Percentiles rank a stretch among this genome's conserved stretches.
These are phyloP conservation scores for Aspergillus persii DNA, from an alignment of 2,329 filamentous ascomycete genomes.

Conservation along the genomic window DNA sequence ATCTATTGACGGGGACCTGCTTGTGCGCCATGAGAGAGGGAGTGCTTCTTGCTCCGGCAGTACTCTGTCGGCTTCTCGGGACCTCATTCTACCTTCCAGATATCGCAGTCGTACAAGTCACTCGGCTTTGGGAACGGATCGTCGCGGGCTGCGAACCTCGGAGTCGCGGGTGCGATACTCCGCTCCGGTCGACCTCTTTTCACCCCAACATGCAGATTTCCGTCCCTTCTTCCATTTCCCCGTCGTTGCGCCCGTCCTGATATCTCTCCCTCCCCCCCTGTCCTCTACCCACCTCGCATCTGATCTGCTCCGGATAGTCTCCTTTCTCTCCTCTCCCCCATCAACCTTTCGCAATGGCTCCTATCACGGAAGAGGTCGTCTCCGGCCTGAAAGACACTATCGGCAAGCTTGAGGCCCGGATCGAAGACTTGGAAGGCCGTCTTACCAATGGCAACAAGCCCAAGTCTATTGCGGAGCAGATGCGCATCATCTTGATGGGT, in stretches of 20 bases:
- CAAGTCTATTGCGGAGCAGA: slow-evolving; percentile 58
- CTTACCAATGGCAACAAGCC: slow-evolving; percentile 52
- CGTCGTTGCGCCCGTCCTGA: slow-evolving; percentile 13
- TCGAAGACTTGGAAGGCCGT: slow-evolving; percentile 78
- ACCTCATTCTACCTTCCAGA: background rate
- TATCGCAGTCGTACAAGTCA: too few relatives aligned
- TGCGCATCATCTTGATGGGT: slow-evolving; percentile 97
- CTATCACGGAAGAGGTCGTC: slow-evolving; percentile 75
- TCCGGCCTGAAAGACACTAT: slow-evolving; percentile 83
- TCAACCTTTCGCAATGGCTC: slow-evolving; percentile 67
- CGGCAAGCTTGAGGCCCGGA: slow-evolving; percentile 77
- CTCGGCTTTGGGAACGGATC: background rate
- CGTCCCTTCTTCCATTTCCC: slow-evolving; percentile 30
- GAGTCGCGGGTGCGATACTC: slow-evolving; percentile 24
- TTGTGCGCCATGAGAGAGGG: background rate
- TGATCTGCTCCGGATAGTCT: slow-evolving; percentile 15
- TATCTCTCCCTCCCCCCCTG: slow-evolving; percentile 19
- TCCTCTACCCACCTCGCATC: slow-evolving; percentile 12
- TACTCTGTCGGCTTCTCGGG: background rate
- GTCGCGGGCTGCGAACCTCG: slow-evolving; percentile 30
- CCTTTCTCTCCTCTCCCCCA: background rate
- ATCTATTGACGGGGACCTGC: background rate
- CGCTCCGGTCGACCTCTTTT: slow-evolving; percentile 21
- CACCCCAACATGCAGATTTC: slow-evolving; percentile 19
- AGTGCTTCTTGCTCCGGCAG: background rate